A percentile compares a stretch with the other conserved stretches of the same genome.
Conservation (phyloP, 352 stramenopile species). For the Globisporangium nodosum region DNA sequence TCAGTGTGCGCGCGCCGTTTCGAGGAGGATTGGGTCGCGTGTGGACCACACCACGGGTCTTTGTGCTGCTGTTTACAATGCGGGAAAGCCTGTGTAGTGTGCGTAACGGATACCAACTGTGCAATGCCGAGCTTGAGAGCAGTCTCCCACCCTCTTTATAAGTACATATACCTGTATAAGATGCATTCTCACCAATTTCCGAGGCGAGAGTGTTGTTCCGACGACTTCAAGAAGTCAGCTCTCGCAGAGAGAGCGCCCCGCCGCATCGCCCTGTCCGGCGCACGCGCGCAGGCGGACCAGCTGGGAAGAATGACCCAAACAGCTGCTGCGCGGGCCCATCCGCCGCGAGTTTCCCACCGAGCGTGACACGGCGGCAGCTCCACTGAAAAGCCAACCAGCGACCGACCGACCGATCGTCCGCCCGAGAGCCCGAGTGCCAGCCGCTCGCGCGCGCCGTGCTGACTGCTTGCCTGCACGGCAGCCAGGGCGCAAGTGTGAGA, state of each 20-base stretch:
- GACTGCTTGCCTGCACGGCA: background rate
- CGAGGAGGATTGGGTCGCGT: no score
- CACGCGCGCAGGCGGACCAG: conserved; percentile 14
- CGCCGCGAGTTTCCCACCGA: conserved; percentile 7
- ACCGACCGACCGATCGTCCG: background rate
- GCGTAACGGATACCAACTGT: no score
- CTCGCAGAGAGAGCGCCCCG: background rate
- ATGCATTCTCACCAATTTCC: no score
- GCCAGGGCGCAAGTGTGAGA: no score
- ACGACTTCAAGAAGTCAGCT: conserved; percentile 15
- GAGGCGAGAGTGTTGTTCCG: no score
- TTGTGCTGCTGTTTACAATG: no score
- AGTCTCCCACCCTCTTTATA: no score
- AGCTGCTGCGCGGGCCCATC: conserved; percentile 14
- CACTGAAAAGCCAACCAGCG: background rate
- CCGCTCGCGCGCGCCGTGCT: conserved; percentile 4
- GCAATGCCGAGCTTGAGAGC: background rate
- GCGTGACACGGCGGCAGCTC: background rate
- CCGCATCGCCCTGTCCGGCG: conserved; percentile 2
- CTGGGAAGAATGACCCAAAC: conserved; percentile 17
- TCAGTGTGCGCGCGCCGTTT: background rate
- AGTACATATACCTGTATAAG: no score
- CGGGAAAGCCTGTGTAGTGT: no score
- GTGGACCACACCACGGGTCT: no score
- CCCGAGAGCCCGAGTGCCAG: conserved; percentile 10